phyloP scores from a whole-genome alignment of 108 stramenopile species.

The Bacterosira constricta region DNA sequence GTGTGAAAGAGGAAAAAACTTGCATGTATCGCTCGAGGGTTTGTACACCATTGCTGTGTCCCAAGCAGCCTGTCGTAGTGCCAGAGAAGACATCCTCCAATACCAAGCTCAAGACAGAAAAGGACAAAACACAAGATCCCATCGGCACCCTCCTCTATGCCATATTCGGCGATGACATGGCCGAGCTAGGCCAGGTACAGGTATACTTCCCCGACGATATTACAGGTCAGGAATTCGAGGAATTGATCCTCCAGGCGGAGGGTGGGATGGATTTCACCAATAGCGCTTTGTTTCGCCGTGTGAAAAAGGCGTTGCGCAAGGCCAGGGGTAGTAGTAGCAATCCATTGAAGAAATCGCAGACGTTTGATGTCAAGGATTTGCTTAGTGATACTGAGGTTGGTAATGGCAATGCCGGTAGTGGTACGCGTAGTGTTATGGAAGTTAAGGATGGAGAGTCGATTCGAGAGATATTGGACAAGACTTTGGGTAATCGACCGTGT shows the following conservation, averaged over 20 bases:
- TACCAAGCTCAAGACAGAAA: neutral
- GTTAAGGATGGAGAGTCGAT: slow-evolving; percentile 57
- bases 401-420: neutral
- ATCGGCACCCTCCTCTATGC: slow-evolving; percentile 6
- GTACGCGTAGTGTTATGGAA: slow-evolving; percentile 2
- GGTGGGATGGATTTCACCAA: slow-evolving; percentile 15
- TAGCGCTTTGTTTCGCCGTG: neutral
- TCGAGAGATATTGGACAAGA: slow-evolving; percentile 54
- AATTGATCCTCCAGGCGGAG: slow-evolving; percentile 7
- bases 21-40: slow-evolving; percentile 70
- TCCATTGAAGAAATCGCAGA: neutral
- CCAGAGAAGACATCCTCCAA: too few relatives aligned
- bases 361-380: neutral
- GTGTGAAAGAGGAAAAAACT: slow-evolving; percentile 31
- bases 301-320: slow-evolving; percentile 9
- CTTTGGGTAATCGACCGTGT: slow-evolving; percentile 40
- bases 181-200: neutral
- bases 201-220: slow-evolving; percentile 3
- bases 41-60: slow-evolving; percentile 78
- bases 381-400: neutral
- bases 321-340: neutral
- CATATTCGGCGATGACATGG: slow-evolving; percentile 19
- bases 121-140: slow-evolving; percentile 4
- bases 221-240: slow-evolving; percentile 5
- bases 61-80: too few relatives aligned